phyloP scores from a whole-genome alignment of 352 stramenopile genomes.

The Elongisporangium anandrum region DNA sequence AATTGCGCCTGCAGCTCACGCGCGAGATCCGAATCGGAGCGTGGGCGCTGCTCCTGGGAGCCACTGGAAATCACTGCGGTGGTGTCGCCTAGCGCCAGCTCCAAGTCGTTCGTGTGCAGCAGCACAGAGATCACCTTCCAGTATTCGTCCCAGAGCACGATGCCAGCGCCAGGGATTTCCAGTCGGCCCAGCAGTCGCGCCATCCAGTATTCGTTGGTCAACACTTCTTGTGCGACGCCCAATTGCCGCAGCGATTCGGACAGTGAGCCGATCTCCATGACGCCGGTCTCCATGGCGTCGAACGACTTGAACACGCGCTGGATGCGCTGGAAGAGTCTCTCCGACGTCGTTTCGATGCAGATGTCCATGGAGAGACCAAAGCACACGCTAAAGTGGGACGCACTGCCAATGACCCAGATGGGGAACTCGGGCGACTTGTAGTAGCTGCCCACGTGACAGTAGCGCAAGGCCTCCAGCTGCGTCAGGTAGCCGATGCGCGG shows the following conservation, averaged over 20 bases:
- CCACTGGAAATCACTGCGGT: conserved; percentile 14
- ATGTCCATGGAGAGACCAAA: conserved; percentile 64
- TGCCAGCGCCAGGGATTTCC: conserved; percentile 74
- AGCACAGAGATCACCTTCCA: conserved; percentile 85
- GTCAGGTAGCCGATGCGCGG: conserved; percentile 83
- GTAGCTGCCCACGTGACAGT: conserved; percentile 88
- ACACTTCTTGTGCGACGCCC: conserved; percentile 43
- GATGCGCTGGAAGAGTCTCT: conserved; percentile 79
- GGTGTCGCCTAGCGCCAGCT: conserved; percentile 33
- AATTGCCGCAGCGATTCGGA: conserved; percentile 61
- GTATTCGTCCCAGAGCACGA: conserved; percentile 92
- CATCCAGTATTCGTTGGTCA: conserved; percentile 62
- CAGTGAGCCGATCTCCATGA: conserved; percentile 70
- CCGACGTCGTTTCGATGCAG: conserved; percentile 60
- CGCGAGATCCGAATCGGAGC: conserved; percentile 69
- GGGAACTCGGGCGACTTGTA: conserved; percentile 87
- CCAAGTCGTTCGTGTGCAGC: conserved; percentile 63
- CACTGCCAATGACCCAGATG: conserved; percentile 89
- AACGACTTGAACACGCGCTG: conserved; percentile 88
- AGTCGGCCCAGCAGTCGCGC: conserved; percentile 45
- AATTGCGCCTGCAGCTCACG: conserved; percentile 74
- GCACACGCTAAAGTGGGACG: conserved; percentile 89
- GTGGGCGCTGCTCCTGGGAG: conserved; percentile 30
- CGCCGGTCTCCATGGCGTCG: conserved; percentile 85
- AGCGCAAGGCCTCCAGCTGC: conserved; percentile 87